Conservation (phyloP, 768 basidiomycete genomes). For the Strobilomyces dryophilus region DNA sequence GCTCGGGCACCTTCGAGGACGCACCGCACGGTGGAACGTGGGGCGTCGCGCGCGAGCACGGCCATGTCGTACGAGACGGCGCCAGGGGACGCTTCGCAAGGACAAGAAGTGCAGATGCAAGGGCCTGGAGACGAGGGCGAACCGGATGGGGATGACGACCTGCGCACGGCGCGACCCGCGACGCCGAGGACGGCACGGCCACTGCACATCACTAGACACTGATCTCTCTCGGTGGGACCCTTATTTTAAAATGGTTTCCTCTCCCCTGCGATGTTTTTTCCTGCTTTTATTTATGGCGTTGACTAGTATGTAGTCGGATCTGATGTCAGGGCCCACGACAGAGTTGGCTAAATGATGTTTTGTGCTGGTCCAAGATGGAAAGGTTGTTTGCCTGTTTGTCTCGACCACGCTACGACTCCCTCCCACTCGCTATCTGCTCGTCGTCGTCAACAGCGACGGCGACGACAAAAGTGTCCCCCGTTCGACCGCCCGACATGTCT, state of each 20-base stretch:
- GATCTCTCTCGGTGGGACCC: not conserved
- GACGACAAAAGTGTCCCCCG: slow-evolving; percentile 6
- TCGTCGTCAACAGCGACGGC: slow-evolving; percentile 27
- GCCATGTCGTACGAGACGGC: slow-evolving; percentile 8
- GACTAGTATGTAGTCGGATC: not conserved
- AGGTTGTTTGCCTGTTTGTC: slow-evolving; percentile 25
- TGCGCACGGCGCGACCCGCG: slow-evolving; percentile 12
- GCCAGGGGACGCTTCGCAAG: not conserved
- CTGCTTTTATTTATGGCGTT: not conserved
- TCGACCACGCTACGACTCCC: slow-evolving; percentile 9
- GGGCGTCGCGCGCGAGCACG: slow-evolving; percentile 15
- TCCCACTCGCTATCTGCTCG: slow-evolving; percentile 11
- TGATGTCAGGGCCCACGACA: not conserved
- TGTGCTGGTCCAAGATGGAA: slow-evolving; percentile 10
- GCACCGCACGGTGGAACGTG: not conserved
- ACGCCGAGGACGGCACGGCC: slow-evolving; percentile 21
- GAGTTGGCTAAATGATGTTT: not conserved
- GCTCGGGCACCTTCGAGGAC: not conserved
- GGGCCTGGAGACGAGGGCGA: slow-evolving; percentile 3
- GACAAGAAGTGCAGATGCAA: not conserved
- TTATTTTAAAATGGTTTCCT: not conserved
- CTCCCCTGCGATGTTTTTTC: not conserved
- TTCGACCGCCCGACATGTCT: slow-evolving; percentile 42
- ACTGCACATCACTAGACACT: not conserved
- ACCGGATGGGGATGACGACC: slow-evolving; percentile 1